A percentile compares a stretch with the other conserved stretches of the same genome.
These are phyloP conservation scores for Alternaria sp. DNA, from an alignment of 2,329 filamentous ascomycete species.

Conservation along the genomic window DNA sequence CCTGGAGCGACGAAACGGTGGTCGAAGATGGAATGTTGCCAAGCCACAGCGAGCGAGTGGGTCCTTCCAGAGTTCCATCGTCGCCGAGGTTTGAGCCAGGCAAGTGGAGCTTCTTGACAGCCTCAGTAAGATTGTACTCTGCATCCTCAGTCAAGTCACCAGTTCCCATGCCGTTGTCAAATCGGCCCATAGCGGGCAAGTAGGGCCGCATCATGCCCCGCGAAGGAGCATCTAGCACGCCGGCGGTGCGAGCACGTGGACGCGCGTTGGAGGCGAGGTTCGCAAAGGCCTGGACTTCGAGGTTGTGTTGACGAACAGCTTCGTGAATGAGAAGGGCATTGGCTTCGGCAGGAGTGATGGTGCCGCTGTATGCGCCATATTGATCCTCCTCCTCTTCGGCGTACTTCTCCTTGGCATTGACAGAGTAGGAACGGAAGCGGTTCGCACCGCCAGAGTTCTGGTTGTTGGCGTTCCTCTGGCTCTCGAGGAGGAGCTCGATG, in stretches of 20 bases:
- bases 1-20: slow-evolving; percentile 90
- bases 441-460: slow-evolving; percentile 72
- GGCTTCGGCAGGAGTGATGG: slow-evolving; percentile 65
- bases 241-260: slow-evolving; percentile 88
- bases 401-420: slow-evolving; percentile 98
- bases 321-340: slow-evolving; percentile 69
- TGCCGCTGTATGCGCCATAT: slow-evolving; percentile 65
- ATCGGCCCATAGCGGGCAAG: slow-evolving; percentile 63
- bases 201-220: slow-evolving; percentile 71
- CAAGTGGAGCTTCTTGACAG: slow-evolving; percentile 74
- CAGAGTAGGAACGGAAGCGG: slow-evolving; percentile 94
- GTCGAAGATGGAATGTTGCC: slow-evolving; percentile 97
- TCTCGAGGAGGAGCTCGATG: slow-evolving; percentile 57
- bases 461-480: slow-evolving; percentile 62
- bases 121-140: slow-evolving; percentile 80
- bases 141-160: slow-evolving; percentile 78
- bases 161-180: slow-evolving; percentile 74
- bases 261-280: slow-evolving; percentile 81
- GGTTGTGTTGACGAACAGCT: slow-evolving; percentile 86
- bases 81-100: slow-evolving; percentile 70
- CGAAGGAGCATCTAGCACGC: slow-evolving; percentile 81
- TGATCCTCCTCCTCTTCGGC: slow-evolving; percentile 86
- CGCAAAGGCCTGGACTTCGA: slow-evolving; percentile 90
- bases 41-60: slow-evolving; percentile 93
- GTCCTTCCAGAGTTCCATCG: slow-evolving; percentile 82